A percentile compares a stretch with the other conserved stretches of the same genome.
phyloP scores from a whole-genome alignment of 305 asterid species.

The Ilex paraguariensis region DNA sequence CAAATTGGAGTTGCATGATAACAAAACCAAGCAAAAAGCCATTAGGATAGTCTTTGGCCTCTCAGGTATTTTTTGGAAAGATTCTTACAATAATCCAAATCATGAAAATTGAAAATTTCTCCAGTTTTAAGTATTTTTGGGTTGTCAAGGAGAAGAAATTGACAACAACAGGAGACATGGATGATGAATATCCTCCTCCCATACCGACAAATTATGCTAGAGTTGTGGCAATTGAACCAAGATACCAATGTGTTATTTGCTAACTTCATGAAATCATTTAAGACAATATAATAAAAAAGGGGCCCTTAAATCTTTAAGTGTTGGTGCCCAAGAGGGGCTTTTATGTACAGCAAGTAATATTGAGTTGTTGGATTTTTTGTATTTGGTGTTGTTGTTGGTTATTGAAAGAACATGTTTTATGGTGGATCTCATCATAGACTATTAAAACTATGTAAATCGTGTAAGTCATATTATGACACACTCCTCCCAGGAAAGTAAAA shows the following conservation, averaged over 20 bases:
- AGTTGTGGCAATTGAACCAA: slow-evolving; percentile 62
- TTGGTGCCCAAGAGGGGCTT: no score
- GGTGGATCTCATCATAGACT: no score
- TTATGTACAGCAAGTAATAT: no score
- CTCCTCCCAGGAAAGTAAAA: no score
- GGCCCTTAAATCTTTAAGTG: no score
- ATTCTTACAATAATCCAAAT: not conserved
- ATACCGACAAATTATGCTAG: slow-evolving; percentile 33
- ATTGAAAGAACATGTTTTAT: no score
- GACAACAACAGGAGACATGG: slow-evolving; percentile 64
- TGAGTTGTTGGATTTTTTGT: no score
- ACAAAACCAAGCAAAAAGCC: slow-evolving; percentile 62
- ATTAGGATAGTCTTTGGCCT: slow-evolving; percentile 63
- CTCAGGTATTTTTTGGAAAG: slow-evolving; percentile 31
- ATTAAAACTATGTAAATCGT: no score
- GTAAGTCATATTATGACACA: no score
- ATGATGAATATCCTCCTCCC: slow-evolving; percentile 30
- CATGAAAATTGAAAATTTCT: not conserved
- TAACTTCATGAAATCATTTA: slow-evolving; percentile 3
- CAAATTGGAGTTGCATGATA: slow-evolving; percentile 79
- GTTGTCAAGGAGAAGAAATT: slow-evolving; percentile 48
- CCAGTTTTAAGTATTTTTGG: slow-evolving; percentile 21
- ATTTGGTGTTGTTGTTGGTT: no score
- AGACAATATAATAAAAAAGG: no score
- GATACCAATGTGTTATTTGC: slow-evolving; percentile 53